Percentiles rank a stretch among this genome's conserved stretches.
Conservation (phyloP, 768 basidiomycete species). For the Trametes punicea region DNA sequence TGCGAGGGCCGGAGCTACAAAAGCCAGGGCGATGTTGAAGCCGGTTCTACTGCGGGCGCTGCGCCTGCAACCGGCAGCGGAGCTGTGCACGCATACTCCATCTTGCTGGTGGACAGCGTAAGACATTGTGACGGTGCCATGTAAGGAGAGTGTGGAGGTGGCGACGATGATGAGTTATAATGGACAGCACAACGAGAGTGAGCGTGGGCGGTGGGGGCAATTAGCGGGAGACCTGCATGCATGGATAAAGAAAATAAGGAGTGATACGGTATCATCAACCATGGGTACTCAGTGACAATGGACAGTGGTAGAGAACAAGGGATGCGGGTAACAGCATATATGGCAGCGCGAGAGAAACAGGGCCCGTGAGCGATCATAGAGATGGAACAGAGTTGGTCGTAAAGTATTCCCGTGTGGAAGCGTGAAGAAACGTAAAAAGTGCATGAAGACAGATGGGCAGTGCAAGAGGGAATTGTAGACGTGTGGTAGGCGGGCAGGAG, state of each 20-base stretch:
- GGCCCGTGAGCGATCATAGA: conserved; percentile 22
- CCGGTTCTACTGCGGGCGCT: neutral
- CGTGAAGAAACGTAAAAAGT: conserved; percentile 21
- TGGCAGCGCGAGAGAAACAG: conserved; percentile 25
- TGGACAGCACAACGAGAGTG: conserved; percentile 27
- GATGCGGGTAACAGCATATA: conserved; percentile 27
- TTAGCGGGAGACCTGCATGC: conserved; percentile 21
- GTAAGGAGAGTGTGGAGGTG: conserved; percentile 14
- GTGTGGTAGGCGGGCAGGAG: neutral
- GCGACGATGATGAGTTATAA: conserved; percentile 13
- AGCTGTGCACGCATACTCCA: conserved; percentile 9
- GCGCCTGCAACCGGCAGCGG: neutral
- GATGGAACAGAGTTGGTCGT: conserved; percentile 29
- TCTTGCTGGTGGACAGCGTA: neutral
- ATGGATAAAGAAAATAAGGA: conserved; percentile 26
- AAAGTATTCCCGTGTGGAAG: conserved; percentile 24
- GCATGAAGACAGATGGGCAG: conserved; percentile 14
- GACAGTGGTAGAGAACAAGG: conserved; percentile 13
- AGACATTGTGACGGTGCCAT: neutral
- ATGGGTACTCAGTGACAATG: conserved; percentile 29
- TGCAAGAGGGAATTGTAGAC: neutral
- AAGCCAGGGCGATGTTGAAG: conserved; percentile 4
- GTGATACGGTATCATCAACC: conserved; percentile 33
- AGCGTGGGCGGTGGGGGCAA: conserved; percentile 2
- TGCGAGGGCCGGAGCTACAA: neutral